Percentiles rank a stretch among this genome's conserved stretches.
Conservation (phyloP, 257 asterid species). For the Jasminum sambac region DNA sequence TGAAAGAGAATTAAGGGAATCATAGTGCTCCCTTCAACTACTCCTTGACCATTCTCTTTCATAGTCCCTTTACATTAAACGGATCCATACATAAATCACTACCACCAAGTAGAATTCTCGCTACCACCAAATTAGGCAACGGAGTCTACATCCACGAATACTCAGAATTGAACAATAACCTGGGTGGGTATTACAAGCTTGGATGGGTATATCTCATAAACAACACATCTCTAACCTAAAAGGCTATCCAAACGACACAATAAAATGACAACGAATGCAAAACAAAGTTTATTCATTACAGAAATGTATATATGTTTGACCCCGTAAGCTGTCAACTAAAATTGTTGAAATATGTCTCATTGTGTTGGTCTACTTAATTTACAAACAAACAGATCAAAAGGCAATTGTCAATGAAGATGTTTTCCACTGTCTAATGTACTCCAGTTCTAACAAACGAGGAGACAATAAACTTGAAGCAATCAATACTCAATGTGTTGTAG, state of each 20-base stretch:
- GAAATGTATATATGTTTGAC: background rate
- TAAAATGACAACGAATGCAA: background rate
- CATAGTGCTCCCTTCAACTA: slow-evolving; percentile 8
- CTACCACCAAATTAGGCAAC: background rate
- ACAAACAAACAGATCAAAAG: background rate
- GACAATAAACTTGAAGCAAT: background rate
- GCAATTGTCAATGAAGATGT: background rate
- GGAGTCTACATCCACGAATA: background rate
- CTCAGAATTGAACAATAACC: slow-evolving; percentile 16
- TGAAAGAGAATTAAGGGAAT: slow-evolving; percentile 5
- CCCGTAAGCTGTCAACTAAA: background rate
- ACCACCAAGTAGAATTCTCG: background rate
- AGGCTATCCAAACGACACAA: background rate
- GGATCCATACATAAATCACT: background rate
- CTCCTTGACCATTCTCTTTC: background rate
- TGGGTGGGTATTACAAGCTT: background rate
- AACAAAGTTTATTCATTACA: slow-evolving; percentile 13
- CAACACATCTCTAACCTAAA: slow-evolving; percentile 3
- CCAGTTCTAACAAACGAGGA: background rate
- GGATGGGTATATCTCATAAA: background rate
- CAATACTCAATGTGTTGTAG: background rate
- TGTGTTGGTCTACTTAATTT: background rate
- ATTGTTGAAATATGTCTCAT: background rate
- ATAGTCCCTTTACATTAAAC: slow-evolving; percentile 1
- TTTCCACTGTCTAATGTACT: background rate